Evolutionary conservation across 2,329 filamentous ascomycete genomes (phyloP).

Genomic region (Exophiala sideris): DNA sequence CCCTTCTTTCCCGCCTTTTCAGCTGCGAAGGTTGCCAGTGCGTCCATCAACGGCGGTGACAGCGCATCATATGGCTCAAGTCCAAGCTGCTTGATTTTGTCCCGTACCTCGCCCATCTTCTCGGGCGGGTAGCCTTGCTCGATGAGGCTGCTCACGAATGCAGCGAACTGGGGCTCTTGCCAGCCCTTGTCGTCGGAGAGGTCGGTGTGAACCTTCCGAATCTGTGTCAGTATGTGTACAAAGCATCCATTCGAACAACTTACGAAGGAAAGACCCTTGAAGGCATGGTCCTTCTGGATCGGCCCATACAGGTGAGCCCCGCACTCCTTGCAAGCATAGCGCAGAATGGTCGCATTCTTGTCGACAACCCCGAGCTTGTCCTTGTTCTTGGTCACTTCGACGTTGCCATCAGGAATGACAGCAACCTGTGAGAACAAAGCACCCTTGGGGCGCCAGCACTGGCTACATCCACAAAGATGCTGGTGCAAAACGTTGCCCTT

Average conservation of each 20-base stretch:
- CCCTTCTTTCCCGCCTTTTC: slow-evolving; percentile 41
- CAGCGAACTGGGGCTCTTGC: slow-evolving; percentile 69
- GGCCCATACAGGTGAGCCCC: slow-evolving; percentile 62
- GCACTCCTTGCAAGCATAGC: slow-evolving; percentile 60
- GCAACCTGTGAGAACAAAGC: slow-evolving; percentile 63
- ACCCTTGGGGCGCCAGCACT: slow-evolving; percentile 67
- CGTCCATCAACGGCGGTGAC: slow-evolving; percentile 62
- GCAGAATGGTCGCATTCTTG: slow-evolving; percentile 55
- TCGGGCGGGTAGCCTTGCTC: slow-evolving; percentile 62
- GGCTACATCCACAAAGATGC: slow-evolving; percentile 68
- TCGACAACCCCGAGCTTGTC: slow-evolving; percentile 59
- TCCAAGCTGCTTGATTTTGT: slow-evolving; percentile 52
- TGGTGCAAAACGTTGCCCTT: slow-evolving; percentile 62
- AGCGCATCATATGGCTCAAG: slow-evolving; percentile 63
- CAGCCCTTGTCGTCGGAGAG: slow-evolving; percentile 60
- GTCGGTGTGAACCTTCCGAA: slow-evolving; percentile 49
- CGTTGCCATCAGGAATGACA: slow-evolving; percentile 55
- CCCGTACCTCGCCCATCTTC: slow-evolving; percentile 55
- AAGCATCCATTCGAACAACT: no score
- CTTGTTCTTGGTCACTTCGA: slow-evolving; percentile 56
- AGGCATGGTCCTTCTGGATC: slow-evolving; percentile 62
- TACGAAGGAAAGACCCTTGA: slow-evolving; percentile 68
- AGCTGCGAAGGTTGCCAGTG: slow-evolving; percentile 54
- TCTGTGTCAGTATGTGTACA: no score
- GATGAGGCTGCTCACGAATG: slow-evolving; percentile 65